Evolutionary conservation across 208 protist species (phyloP).

Genomic region (Leishmania tropica): DNA sequence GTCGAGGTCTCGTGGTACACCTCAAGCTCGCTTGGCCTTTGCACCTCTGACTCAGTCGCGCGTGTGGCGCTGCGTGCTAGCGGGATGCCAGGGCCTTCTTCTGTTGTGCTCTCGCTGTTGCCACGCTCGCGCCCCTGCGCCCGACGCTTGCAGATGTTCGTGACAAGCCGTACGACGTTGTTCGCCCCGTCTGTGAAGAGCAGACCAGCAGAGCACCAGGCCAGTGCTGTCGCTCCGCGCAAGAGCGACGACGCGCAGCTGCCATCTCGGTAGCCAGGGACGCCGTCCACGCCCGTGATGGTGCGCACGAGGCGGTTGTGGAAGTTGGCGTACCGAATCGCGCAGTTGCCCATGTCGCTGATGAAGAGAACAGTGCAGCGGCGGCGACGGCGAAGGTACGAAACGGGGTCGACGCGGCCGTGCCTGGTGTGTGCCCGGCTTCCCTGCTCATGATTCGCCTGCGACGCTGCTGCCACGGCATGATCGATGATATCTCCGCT

Average conservation of each 20-base stretch:
- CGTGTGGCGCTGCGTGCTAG: background rate
- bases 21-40: background rate
- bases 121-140: background rate
- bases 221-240: constrained; percentile 51
- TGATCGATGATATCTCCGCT: background rate
- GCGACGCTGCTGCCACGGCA: background rate
- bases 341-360: constrained; percentile 77
- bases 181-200: constrained; percentile 74
- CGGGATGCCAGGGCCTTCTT: background rate
- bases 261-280: constrained; percentile 83
- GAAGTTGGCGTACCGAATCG: constrained; percentile 76
- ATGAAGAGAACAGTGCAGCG: constrained; percentile 68
- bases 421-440: background rate
- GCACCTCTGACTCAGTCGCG: background rate
- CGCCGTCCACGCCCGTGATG: constrained; percentile 61
- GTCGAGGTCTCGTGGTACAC: background rate
- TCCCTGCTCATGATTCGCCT: background rate
- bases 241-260: constrained; percentile 50
- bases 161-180: constrained; percentile 66
- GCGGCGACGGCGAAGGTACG: background rate
- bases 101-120: background rate
- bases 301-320: constrained; percentile 64
- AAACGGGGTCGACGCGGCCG: constrained; percentile 9
- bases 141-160: constrained; percentile 29
- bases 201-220: constrained; percentile 61